Percentiles rank a stretch among this genome's conserved stretches.
These are phyloP conservation scores for Penicillium sp. DNA, from an alignment of 2,329 filamentous ascomycete species.

Conservation along the genomic window DNA sequence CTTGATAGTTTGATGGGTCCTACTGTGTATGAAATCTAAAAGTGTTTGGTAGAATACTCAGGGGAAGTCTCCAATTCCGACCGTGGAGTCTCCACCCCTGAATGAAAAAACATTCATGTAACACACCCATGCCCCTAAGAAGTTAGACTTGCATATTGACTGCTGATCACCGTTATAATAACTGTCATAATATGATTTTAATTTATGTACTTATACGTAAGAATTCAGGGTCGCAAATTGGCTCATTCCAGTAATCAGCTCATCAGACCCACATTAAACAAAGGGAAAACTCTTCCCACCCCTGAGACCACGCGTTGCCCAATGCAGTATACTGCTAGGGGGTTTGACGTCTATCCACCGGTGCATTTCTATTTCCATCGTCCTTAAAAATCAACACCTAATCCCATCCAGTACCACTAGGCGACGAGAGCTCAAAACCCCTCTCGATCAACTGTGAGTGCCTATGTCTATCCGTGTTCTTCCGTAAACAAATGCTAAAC, in stretches of 20 bases:
- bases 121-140: neutral
- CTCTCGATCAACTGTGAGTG: neutral
- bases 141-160: neutral
- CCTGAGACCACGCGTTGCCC: constrained; percentile 9
- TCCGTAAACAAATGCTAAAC: neutral
- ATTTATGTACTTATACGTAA: too few species aligned
- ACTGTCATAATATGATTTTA: too few species aligned
- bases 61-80: neutral
- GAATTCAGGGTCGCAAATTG: neutral
- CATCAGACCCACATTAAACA: constrained; percentile 6
- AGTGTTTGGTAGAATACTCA: neutral
- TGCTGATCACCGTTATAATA: neutral
- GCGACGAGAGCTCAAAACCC: neutral
- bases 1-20: neutral
- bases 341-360: neutral
- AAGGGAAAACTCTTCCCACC: constrained; percentile 11
- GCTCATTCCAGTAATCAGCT: neutral
- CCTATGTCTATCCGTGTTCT: neutral
- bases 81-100: neutral
- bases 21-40: neutral
- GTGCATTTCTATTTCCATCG: neutral
- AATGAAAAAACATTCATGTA: neutral
- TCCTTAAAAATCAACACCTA: neutral
- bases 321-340: constrained; percentile 1
- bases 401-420: neutral